Base-by-base conservation (phyloP, 2,329 filamentous ascomycete species). In the Ustulina deusta region DNA sequence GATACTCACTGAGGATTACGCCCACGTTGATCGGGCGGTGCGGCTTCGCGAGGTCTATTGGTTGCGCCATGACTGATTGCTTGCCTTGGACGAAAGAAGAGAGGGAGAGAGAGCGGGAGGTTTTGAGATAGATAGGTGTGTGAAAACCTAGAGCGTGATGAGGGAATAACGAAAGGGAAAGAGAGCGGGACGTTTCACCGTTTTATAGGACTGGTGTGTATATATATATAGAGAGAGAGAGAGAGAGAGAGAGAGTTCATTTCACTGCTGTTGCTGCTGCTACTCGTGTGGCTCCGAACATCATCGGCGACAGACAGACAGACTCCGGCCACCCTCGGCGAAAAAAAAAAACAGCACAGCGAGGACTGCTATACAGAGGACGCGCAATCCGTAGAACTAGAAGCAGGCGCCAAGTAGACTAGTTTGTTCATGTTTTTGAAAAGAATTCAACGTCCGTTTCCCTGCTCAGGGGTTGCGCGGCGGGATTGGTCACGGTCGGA, bases 21-120 rank as follows among this genome's bases (percentile, higher is more conserved):
- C 62, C 62, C n/a, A 64, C 62, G 20, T 54, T 48, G 6, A 64
- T 54, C 27, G 38, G 11, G 27, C 62, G 62, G 29, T 64, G 27
- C 13, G 62, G 62, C 27, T 64, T 59, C 10, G 46, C 2, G 20
- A 64, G 62, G 20, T 64, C n/a, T 6, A 64, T 15, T 4, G 44
- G 36, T 36, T 64, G 61, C n/a, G 62, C 46, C 62, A 64, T 64
- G 48, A 13, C 38, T 64, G 25, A 49, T 27, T 29, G 15, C 29
- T 49, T 29, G 22, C 25, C 29, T 15, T 49, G 22, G 46, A 29
- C 25, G 22, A 29, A 22, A 11, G 20, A 49, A 49, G 22, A 27
- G 20, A 49, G 7, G 29, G 6, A 20, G n/a, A 22, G n/a, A 46
- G 17, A n/a, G 6, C n/a, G 9, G 13, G 11, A n/a, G 10, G 36